These are phyloP conservation scores for Penicillium sp. DNA, from an alignment of 2,329 filamentous ascomycete species.

Conservation along the genomic window DNA sequence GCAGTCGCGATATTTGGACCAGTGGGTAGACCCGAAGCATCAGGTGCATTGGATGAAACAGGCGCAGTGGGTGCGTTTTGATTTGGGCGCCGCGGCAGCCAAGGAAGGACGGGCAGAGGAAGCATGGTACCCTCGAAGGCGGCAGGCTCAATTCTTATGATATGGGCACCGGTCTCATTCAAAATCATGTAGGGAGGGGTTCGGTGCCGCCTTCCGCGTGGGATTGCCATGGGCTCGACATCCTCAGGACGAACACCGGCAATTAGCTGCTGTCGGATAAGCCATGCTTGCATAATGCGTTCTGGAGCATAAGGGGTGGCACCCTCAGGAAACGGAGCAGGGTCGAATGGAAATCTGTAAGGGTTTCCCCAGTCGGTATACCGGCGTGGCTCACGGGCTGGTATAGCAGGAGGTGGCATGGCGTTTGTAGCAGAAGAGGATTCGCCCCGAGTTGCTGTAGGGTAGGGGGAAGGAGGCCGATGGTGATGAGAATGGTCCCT, in stretches of 20 bases:
- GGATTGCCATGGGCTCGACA: conserved; percentile 20
- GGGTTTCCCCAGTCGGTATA: not conserved
- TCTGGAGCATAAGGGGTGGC: not conserved
- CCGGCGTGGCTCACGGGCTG: not conserved
- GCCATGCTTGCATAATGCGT: conserved; percentile 23
- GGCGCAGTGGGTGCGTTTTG: not conserved
- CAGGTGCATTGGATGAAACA: not conserved
- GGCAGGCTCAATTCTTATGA: not conserved
- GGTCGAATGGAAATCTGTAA: not conserved
- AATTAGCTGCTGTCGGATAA: conserved; percentile 31
- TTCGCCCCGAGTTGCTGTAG: not conserved
- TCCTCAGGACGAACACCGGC: conserved; percentile 27
- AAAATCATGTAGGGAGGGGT: conserved; percentile 45
- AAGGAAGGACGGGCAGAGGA: not conserved
- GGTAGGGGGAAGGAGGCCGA: not conserved
- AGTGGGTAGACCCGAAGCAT: not conserved
- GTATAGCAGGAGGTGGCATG: not conserved
- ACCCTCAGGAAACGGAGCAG: not conserved
- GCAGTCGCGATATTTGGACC: too few relatives aligned
- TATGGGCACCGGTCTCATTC: not conserved
- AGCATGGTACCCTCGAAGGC: conserved; percentile 2
- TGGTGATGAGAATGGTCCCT: not conserved
- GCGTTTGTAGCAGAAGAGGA: not conserved
- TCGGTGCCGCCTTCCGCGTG: conserved; percentile 30
- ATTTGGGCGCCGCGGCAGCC: not conserved